Evolutionary conservation across 139 green algal genomes (phyloP), one percentile per base, ranked within the genome.

Genomic region (Auxenochlorella protothecoides): DNA sequence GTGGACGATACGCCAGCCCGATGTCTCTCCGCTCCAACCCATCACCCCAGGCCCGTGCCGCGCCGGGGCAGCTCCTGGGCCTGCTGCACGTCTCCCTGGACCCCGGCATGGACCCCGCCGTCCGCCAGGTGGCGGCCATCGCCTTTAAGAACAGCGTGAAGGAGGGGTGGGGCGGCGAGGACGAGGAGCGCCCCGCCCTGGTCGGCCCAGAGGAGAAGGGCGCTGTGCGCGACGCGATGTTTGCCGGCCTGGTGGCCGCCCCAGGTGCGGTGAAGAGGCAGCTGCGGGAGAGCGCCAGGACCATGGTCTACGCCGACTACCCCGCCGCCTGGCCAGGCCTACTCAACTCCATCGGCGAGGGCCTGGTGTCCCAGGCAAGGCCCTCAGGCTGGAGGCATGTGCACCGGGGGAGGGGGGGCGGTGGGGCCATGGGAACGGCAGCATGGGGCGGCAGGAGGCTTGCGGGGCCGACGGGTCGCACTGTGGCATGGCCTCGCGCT

Each of bases 141-240:
- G 78, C 84, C 5, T 93, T 99, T 77, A 99, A 99, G 67, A 96
- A 97, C 78, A 60, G 90, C 7, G 82, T 95, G n/a, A 89, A 86
- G 60, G 74, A 81, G 8, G 83, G 79, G 70, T 99, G 94, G 94
- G 84, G 88, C 53, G 51, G 75, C 11, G 68, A 71, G 69, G 79
- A 79, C 76, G 59, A 70, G 68, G 7, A n/a, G 55, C 14, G 3
- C 3, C n/a, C 65, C 7, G 4, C 65, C 65, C 27, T 4, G 9
- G 9, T 92, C 6, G 56, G 72, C 2, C 83, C 83, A 9, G 72
- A 83, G 54, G 92, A 97, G 71, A 93, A 95, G 78, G 68, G 72
- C 63, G 78, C 85, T 1, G 82, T 98, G 59, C 80, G 89, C 6
- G 76, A 85, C 6, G 51, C 55, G 54, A 52, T 83, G 16, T 10